Percentiles rank a stretch among this genome's conserved stretches.
Conservation (phyloP, 805 yeast genomes). For the Vanderwaltozyma verrucispora region DNA sequence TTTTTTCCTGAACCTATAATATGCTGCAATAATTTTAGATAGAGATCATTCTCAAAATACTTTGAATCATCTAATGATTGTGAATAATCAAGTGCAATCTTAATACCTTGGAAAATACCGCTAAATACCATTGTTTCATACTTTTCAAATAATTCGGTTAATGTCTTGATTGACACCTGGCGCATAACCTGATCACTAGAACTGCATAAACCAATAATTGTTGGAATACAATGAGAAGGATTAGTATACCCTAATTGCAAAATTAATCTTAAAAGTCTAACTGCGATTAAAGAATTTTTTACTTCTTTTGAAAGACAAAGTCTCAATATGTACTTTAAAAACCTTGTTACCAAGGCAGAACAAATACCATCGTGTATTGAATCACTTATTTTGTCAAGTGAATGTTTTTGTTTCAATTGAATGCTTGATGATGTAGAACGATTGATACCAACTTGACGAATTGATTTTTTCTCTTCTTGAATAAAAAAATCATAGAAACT, state of each 20-base stretch:
- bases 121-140: slow-evolving; percentile 65
- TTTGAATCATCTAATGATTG: slow-evolving; percentile 2
- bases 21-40: slow-evolving; percentile 11
- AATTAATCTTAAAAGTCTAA: slow-evolving; percentile 44
- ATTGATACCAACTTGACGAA: slow-evolving; percentile 33
- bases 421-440: slow-evolving; percentile 27
- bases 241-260: slow-evolving; percentile 61
- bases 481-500: slow-evolving; percentile 50
- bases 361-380: slow-evolving; percentile 60
- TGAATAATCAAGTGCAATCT: slow-evolving; percentile 38
- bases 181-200: slow-evolving; percentile 37
- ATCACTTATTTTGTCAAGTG: slow-evolving; percentile 30
- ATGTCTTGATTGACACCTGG: slow-evolving; percentile 41
- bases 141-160: slow-evolving; percentile 46
- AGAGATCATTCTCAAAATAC: slow-evolving; percentile 8
- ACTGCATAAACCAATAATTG: slow-evolving; percentile 59
- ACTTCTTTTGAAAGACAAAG: slow-evolving; percentile 40
- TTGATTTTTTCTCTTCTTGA: slow-evolving; percentile 41
- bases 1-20: slow-evolving; percentile 12
- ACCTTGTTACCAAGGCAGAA: slow-evolving; percentile 60
- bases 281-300: slow-evolving; percentile 39
- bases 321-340: slow-evolving; percentile 37
- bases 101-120: slow-evolving; percentile 53
- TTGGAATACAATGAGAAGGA: slow-evolving; percentile 60
- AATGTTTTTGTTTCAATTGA: slow-evolving; percentile 32